Evolutionary conservation across 73 alveolate species (phyloP), one percentile per base, ranked within the genome.

Genomic region (Strombidium stylifer): DNA sequence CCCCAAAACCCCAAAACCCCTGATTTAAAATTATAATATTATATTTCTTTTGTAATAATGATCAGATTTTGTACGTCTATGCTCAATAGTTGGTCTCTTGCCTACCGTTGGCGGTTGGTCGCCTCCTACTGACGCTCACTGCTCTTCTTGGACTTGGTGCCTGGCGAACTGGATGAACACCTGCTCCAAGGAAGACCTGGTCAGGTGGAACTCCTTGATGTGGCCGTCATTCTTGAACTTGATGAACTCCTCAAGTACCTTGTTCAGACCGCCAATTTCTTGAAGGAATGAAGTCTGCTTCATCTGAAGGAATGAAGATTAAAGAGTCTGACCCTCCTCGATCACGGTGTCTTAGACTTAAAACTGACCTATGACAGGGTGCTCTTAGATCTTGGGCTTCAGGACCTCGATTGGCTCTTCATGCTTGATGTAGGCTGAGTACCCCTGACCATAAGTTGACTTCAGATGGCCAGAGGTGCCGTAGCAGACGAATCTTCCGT

Each of bases 391-490:
- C 5, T 37, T 2, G 34, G 42, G 28, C 16, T 27, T 23, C 3
- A 12, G 4, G 6, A 15, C 14, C 2, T 2, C 10, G 6, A 11
- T 4, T 18, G 20, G 37, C 12, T 40, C 42, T 6, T 50, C 49
- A 41, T 60, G 37, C 44, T 52, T 85, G 15, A 85, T 26, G 39
- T 37, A 40, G 0, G 90, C 68, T 53, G 83, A 87, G 58, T 78
- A 92, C n/a, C 92, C 91, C 25, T 89, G 74, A 15, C 97, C 98
- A 81, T 65, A 92, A 56, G 81, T 74, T 34, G 65, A 62, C 53
- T 82, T 92, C 27, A 92, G 59, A 65, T 44, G 83, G 55, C 81
- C 81, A n/a, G 92, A 73, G 4, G 96, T 66, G 15, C 97, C 97
- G 37, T 81, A 50, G 54, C 98, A 92, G 30, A 42, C 73, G 48